Evolutionary conservation across 768 basidiomycete genomes (phyloP).

Genomic region (Pulveroboletus sp.): DNA sequence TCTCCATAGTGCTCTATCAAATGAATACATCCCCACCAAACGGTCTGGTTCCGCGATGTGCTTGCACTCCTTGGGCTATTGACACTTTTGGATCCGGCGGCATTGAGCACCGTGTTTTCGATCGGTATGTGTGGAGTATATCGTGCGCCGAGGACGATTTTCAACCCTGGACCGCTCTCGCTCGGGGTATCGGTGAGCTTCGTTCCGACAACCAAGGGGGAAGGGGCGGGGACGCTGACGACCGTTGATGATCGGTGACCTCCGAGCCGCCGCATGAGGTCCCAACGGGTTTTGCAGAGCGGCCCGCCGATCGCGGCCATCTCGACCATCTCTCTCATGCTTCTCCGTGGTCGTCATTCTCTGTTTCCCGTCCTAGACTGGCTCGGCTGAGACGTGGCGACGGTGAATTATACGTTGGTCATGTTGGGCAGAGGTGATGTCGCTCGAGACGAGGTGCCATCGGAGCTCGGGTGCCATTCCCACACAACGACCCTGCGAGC

Average conservation of each 20-base stretch:
- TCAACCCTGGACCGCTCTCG: conserved; percentile 42
- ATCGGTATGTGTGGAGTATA: conserved; percentile 10
- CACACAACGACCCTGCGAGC: too few relatives aligned
- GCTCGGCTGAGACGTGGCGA: conserved; percentile 28
- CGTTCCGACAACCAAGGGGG: not conserved
- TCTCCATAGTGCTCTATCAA: conserved; percentile 47
- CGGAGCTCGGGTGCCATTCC: too few relatives aligned
- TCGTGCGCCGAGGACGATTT: conserved; percentile 32
- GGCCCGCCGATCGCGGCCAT: too few relatives aligned
- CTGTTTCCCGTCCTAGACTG: conserved; percentile 54
- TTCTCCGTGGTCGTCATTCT: conserved; percentile 54
- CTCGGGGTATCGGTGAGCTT: conserved; percentile 37
- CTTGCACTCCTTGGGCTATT: conserved; percentile 47
- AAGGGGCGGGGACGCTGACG: not conserved
- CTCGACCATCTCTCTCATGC: conserved; percentile 44
- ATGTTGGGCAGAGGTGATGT: conserved; percentile 54
- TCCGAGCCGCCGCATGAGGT: too few relatives aligned
- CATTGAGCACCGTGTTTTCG: conserved; percentile 54
- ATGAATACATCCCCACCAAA: not conserved
- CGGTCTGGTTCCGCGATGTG: conserved; percentile 19
- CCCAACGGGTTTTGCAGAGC: too few relatives aligned
- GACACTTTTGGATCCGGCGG: conserved; percentile 47
- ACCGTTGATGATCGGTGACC: not conserved
- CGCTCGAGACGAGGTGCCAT: conserved; percentile 39
- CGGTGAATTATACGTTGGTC: conserved; percentile 70